Percentiles rank a stretch among this genome's conserved stretches.
Evolutionary conservation across 345 rosid species (phyloP).

Genomic region (rapeseed (Brassica napus)): DNA sequence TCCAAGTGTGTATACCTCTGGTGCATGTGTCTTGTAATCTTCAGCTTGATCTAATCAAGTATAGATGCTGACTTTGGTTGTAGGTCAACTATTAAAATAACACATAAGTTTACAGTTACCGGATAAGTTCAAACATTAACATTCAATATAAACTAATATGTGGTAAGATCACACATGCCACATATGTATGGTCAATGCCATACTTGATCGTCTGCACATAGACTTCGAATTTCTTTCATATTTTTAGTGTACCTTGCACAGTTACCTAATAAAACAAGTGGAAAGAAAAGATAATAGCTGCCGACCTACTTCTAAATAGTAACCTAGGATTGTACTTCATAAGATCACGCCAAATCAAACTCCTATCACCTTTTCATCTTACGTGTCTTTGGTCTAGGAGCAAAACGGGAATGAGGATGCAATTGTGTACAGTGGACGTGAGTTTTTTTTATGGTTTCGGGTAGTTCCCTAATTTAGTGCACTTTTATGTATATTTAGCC

Average conservation of each 20-base stretch:
- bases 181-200: too few relatives aligned
- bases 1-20: too few relatives aligned
- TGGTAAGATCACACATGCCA: too few relatives aligned
- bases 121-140: neutral
- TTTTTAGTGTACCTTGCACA: neutral
- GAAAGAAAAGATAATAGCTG: neutral
- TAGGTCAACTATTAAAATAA: neutral
- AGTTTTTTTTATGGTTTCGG: too few relatives aligned
- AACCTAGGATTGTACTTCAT: neutral
- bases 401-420: too few relatives aligned
- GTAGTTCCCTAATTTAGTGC: too few relatives aligned
- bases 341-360: too few relatives aligned
- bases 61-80: neutral
- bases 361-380: too few relatives aligned
- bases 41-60: neutral
- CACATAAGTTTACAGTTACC: neutral
- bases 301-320: neutral
- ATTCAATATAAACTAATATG: too few relatives aligned
- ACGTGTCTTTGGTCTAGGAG: too few relatives aligned
- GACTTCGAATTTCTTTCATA: neutral
- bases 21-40: neutral
- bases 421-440: too few relatives aligned
- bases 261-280: neutral
- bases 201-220: neutral
- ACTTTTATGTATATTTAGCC: too few relatives aligned